Conservation (phyloP, 768 basidiomycete genomes). For the Mycena galericulata region DNA sequence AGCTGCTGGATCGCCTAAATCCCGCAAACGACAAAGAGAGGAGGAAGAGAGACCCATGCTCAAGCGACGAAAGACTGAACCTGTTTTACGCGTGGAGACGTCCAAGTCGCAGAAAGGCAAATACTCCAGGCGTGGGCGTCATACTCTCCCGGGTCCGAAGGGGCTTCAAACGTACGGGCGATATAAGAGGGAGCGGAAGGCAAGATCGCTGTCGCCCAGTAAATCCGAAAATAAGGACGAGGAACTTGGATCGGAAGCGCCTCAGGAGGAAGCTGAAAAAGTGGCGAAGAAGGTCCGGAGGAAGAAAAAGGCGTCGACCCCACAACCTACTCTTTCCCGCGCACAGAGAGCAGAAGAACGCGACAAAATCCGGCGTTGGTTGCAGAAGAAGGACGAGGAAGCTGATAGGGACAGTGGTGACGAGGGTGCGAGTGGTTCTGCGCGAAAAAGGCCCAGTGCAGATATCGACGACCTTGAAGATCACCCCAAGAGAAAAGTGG, state of each 20-base stretch:
- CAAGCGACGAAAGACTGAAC: constrained; percentile 65
- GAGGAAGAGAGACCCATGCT: constrained; percentile 51
- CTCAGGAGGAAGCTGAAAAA: constrained; percentile 18
- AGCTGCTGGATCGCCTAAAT: constrained; percentile 41
- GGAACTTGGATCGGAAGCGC: constrained; percentile 19
- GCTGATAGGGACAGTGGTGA: constrained; percentile 38
- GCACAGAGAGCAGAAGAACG: constrained; percentile 56
- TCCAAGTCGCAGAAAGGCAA: constrained; percentile 34
- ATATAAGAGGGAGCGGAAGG: constrained; percentile 12
- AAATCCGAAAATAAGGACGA: constrained; percentile 19
- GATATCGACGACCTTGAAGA: constrained; percentile 49
- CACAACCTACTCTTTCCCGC: constrained; percentile 44
- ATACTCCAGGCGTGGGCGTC: constrained; percentile 15
- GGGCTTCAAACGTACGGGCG: constrained; percentile 18
- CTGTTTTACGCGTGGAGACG: constrained; percentile 41
- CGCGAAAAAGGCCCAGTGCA: constrained; percentile 48
- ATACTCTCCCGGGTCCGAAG: constrained; percentile 24
- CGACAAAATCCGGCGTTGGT: constrained; percentile 54
- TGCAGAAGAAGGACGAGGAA: constrained; percentile 38
- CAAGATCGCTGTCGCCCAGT: constrained; percentile 16
- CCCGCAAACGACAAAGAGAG: constrained; percentile 45
- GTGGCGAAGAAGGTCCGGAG: constrained; percentile 12
- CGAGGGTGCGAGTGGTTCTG: constrained; percentile 32
- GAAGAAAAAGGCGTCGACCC: constrained; percentile 23
- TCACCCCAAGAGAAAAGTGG: constrained; percentile 47